Percentiles rank a stretch among this genome's conserved stretches.
Conservation (phyloP, 2,329 filamentous ascomycete genomes). For the Sarocladium strictum region DNA sequence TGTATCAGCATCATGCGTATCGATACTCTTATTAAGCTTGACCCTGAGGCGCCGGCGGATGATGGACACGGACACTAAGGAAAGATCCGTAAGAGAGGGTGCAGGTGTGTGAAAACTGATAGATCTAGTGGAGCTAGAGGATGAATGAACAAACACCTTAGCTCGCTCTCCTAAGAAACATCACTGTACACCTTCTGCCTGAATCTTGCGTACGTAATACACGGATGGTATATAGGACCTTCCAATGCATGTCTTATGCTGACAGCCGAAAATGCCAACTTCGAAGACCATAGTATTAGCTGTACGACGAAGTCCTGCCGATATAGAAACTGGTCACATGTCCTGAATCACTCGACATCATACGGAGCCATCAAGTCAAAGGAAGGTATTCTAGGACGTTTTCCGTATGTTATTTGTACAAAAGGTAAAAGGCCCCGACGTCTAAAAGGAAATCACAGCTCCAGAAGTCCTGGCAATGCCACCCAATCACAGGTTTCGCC, state of each 20-base stretch:
- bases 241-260: background rate
- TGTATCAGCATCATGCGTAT: constrained; percentile 99
- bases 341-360: no score
- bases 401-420: constrained; percentile 8
- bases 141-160: constrained; percentile 14
- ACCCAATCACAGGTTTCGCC: background rate
- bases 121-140: constrained; percentile 3
- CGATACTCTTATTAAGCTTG: constrained; percentile 96
- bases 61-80: constrained; percentile 79
- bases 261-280: no score
- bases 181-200: background rate
- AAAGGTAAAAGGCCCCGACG: constrained; percentile 9
- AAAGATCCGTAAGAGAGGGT: constrained; percentile 17
- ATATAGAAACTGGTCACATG: no score
- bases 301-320: no score
- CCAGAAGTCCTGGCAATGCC: background rate
- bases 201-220: no score
- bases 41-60: constrained; percentile 74
- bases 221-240: no score
- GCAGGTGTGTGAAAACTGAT: constrained; percentile 18
- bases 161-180: background rate
- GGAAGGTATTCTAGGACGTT: constrained; percentile 8
- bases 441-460: constrained; percentile 10
- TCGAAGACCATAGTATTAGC: no score
- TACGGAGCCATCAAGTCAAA: no score